Evolutionary conservation across 805 yeast species (phyloP).

Genomic region (Deakozyma indianensis): DNA sequence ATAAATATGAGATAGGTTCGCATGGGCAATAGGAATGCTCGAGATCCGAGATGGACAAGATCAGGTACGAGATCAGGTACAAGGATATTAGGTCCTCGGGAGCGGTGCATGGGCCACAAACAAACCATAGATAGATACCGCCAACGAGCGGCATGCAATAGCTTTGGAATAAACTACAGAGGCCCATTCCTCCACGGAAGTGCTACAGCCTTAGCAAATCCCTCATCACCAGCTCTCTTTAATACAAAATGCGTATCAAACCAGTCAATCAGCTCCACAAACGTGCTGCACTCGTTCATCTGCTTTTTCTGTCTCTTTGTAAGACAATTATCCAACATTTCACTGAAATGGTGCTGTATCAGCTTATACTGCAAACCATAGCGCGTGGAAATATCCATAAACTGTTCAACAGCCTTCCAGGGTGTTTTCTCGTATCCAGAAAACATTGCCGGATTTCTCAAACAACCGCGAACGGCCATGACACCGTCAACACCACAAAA

Average conservation of each 20-base stretch:
- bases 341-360: slow-evolving; percentile 73
- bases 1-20: no score
- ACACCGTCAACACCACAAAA: slow-evolving; percentile 78
- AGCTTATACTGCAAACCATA: slow-evolving; percentile 79
- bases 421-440: slow-evolving; percentile 63
- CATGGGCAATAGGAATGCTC: no score
- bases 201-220: slow-evolving; percentile 44
- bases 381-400: slow-evolving; percentile 63
- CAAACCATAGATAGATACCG: no score
- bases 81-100: no score
- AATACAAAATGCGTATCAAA: slow-evolving; percentile 58
- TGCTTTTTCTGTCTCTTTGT: slow-evolving; percentile 36
- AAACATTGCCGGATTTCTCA: slow-evolving; percentile 79
- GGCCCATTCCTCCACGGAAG: slow-evolving; percentile 25
- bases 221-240: slow-evolving; percentile 50
- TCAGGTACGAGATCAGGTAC: no score
- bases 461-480: slow-evolving; percentile 87
- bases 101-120: no score
- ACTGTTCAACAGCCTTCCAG: slow-evolving; percentile 79
- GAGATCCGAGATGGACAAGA: no score
- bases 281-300: slow-evolving; percentile 44
- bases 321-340: slow-evolving; percentile 59
- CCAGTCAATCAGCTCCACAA: slow-evolving; percentile 67
- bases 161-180: neutral
- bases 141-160: no score